Percentiles rank a stretch among this genome's conserved stretches.
Conservation (phyloP, 2,329 filamentous ascomycete genomes). For the Phyllosticta citribraziliensis region DNA sequence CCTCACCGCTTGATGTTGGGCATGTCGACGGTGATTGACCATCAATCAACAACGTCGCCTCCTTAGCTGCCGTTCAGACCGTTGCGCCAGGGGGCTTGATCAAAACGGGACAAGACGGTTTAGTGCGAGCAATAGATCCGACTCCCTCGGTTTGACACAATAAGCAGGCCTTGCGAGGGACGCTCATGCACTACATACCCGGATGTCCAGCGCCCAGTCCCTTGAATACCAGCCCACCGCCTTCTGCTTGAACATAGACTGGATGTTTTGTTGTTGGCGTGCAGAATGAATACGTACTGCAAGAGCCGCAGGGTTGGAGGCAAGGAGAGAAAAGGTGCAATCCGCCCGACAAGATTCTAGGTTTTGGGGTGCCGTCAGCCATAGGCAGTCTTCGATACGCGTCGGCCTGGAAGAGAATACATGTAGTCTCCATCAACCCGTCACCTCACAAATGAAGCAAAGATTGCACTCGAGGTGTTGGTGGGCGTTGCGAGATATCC, state of each 20-base stretch:
- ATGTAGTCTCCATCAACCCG: no score
- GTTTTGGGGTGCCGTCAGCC: not conserved
- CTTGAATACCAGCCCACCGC: not conserved
- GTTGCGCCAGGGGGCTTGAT: not conserved
- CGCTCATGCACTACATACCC: not conserved
- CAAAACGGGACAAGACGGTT: not conserved
- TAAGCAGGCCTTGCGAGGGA: not conserved
- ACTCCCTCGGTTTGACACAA: not conserved
- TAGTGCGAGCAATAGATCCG: not conserved
- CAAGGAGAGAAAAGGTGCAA: not conserved
- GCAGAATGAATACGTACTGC: not conserved
- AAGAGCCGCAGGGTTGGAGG: not conserved
- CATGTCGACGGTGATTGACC: not conserved
- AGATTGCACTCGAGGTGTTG: no score
- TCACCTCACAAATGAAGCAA: no score
- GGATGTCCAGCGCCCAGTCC: not conserved
- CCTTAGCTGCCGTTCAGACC: not conserved
- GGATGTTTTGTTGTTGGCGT: not conserved
- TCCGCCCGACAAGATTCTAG: not conserved
- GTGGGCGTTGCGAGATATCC: no score
- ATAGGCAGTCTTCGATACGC: no score
- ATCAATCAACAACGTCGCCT: not conserved
- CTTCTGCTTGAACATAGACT: no score
- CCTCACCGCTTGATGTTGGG: not conserved
- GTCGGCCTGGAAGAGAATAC: no score